Evolutionary conservation across 2,329 filamentous ascomycete species (phyloP).

Genomic region (Penicillium sp.): DNA sequence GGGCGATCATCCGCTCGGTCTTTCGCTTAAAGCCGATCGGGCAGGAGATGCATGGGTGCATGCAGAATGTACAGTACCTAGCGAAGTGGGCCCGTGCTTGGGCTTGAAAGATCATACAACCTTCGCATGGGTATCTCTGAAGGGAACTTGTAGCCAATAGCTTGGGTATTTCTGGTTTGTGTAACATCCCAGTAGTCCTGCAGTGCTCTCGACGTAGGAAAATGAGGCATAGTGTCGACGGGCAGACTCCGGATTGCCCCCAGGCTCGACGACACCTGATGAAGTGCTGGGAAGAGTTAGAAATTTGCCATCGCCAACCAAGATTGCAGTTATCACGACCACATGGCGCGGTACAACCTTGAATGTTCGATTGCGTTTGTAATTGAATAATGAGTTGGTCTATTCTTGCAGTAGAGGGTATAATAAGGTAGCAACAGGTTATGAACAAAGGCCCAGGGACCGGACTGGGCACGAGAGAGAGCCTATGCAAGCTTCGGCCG

Average conservation of each 20-base stretch:
- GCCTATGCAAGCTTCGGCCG: slow-evolving; percentile 35
- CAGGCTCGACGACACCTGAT: no score
- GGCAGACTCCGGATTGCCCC: no score
- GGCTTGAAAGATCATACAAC: not conserved
- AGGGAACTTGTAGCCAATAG: no score
- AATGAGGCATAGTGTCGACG: no score
- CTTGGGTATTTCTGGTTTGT: no score
- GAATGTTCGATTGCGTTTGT: not conserved
- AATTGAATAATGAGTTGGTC: not conserved
- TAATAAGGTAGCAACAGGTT: not conserved
- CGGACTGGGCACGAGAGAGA: slow-evolving; percentile 25
- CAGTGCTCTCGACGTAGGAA: no score
- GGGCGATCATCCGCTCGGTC: not conserved
- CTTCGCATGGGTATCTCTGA: no score
- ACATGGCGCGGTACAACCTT: not conserved
- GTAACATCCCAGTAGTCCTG: no score
- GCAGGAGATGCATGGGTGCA: not conserved
- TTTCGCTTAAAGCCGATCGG: not conserved
- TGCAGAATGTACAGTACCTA: not conserved
- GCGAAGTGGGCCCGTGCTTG: not conserved
- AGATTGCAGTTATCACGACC: not conserved
- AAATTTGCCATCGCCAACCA: no score
- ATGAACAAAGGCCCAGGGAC: not conserved
- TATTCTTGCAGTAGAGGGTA: not conserved
- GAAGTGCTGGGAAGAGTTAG: no score